Evolutionary conservation across 306 rosid genomes (phyloP).

Genomic region (Lithocarpus polystachyus): DNA sequence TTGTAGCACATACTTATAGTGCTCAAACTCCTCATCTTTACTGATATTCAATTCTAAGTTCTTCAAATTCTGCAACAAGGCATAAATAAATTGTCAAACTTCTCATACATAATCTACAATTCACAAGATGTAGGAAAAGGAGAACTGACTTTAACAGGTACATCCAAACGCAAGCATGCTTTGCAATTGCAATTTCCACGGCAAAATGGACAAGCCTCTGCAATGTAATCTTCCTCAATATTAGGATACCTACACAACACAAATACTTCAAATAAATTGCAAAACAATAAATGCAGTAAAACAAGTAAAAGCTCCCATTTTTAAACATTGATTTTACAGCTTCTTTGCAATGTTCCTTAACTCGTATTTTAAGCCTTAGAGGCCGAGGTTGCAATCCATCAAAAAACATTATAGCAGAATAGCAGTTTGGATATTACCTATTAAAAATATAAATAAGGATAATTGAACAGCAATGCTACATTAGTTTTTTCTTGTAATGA

Average conservation of each 20-base stretch:
- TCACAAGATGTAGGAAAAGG: neutral
- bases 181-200: constrained; percentile 81
- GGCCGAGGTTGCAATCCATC: neutral
- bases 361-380: neutral
- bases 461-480: neutral
- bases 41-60: neutral
- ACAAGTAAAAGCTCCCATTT: neutral
- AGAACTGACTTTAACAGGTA: constrained; percentile 35
- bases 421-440: neutral
- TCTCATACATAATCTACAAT: neutral
- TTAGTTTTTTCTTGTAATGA: neutral
- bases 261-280: neutral
- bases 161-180: constrained; percentile 55
- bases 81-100: neutral
- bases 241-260: constrained; percentile 63
- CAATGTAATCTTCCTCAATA: constrained; percentile 45
- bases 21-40: constrained; percentile 15
- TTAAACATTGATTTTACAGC: neutral
- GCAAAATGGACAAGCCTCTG: constrained; percentile 72
- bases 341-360: neutral
- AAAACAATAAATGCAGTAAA: neutral
- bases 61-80: constrained; percentile 31
- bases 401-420: neutral
- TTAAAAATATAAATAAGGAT: neutral
- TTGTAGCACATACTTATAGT: constrained; percentile 44